These are phyloP conservation scores for Phaseolus coccineus DNA, from an alignment of 331 rosid species.

Conservation along the genomic window DNA sequence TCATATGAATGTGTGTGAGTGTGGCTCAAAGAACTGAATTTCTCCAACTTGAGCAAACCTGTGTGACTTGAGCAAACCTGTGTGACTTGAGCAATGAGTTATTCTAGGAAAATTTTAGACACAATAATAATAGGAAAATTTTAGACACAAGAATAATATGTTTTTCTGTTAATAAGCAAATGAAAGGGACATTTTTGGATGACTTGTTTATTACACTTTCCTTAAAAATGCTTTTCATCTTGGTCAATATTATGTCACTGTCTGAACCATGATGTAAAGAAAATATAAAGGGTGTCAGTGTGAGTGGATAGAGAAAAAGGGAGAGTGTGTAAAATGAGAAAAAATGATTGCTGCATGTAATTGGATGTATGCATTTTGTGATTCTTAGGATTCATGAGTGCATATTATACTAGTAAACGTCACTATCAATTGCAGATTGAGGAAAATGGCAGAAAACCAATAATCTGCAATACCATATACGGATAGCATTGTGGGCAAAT, in stretches of 20 bases:
- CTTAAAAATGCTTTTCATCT: conserved; percentile 22
- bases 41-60: conserved; percentile 27
- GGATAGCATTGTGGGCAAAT: not conserved
- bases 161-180: conserved; percentile 6
- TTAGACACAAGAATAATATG: conserved; percentile 18
- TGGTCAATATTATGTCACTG: not conserved
- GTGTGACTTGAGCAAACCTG: conserved; percentile 24
- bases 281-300: not conserved
- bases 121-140: conserved; percentile 19
- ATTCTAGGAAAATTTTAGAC: conserved; percentile 36
- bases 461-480: not conserved
- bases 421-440: not conserved
- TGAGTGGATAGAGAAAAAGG: not conserved
- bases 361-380: conserved; percentile 24
- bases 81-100: conserved; percentile 28
- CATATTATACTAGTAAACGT: conserved; percentile 14
- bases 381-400: conserved; percentile 24
- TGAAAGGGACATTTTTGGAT: conserved; percentile 28
- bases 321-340: conserved; percentile 5
- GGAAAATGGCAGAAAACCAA: not conserved
- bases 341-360: conserved; percentile 20
- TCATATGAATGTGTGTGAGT: conserved; percentile 7
- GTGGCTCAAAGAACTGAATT: conserved; percentile 29
- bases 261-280: not conserved
- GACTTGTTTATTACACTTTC: conserved; percentile 30